A percentile compares a stretch with the other conserved stretches of the same genome.
phyloP scores from a whole-genome alignment of 2,329 filamentous ascomycete genomes.

The Anthostomella pinea region DNA sequence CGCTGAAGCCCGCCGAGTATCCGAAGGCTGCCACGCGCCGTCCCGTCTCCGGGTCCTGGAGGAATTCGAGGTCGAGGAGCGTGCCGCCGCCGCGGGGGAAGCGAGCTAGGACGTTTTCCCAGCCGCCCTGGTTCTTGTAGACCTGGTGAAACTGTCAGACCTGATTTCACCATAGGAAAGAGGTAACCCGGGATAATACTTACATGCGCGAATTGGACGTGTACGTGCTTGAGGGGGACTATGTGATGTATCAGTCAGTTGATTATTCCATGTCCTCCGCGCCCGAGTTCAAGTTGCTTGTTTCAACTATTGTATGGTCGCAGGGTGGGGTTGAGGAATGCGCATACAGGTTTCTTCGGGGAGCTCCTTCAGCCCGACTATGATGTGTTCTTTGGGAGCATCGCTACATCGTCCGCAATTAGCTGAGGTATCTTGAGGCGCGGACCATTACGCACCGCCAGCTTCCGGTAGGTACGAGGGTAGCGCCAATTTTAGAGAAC shows the following conservation, averaged over 20 bases:
- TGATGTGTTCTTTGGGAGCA: conserved; percentile 65
- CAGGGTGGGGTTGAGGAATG: too few relatives aligned
- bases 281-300: too few relatives aligned
- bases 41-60: conserved; percentile 65
- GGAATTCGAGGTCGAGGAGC: conserved; percentile 84
- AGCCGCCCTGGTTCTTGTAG: conserved; percentile 58
- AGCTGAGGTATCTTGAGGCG: too few relatives aligned
- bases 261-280: too few relatives aligned
- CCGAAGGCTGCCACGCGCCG: conserved; percentile 71
- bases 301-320: too few relatives aligned
- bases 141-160: too few relatives aligned
- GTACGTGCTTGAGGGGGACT: conserved; percentile 70
- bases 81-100: conserved; percentile 75
- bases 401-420: too few relatives aligned
- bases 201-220: conserved; percentile 42
- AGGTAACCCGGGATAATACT: conserved; percentile 37
- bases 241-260: not conserved
- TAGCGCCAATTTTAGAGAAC: conserved; percentile 61
- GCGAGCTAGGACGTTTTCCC: conserved; percentile 75
- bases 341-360: conserved; percentile 62
- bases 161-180: too few relatives aligned
- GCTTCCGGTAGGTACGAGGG: conserved; percentile 61
- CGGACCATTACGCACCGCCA: too few relatives aligned
- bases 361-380: conserved; percentile 76
- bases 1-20: conserved; percentile 74